Base-by-base conservation (phyloP, 441 rosid genomes). In the Pelargonium australe region DNA sequence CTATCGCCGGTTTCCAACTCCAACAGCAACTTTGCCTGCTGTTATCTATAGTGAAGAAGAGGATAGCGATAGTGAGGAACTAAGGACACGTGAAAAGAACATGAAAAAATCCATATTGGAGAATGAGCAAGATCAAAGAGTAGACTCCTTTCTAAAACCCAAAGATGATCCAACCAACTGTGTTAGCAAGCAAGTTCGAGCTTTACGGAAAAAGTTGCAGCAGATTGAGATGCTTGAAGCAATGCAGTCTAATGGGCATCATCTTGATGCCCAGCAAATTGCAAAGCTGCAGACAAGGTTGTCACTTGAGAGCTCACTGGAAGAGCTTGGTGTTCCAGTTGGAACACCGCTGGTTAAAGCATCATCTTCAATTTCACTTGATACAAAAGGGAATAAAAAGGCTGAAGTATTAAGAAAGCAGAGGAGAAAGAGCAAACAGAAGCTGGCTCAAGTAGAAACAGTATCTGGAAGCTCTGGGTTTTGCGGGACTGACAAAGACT, bases 141-240 rank as follows among this genome's bases (percentile, higher is more conserved):
- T 76, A 66, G 95, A 85, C 68, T 89, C 88, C 4, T 89, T 90
- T 76, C 75, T 90, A 51, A 86, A 85, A 61, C 81, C 85, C 41
- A 79, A 78, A 75, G 87, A 80, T 64, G 87, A 90, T 76, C 80
- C 78, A 19, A 76, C 75, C 72, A 76, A 78, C 68, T 85, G 77
- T 60, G 74, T 83, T 51, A 75, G 79, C 66, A 92, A 85, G 76
- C 91, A 84, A 78, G 85, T 89, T 71, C 92, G 96, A 43, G 95
- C 92, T 75, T 75, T 95, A 64, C 74, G 90, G 77, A 95, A 92
- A 76, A 92, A 95, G 78, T 74, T 95, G 86, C 99, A 92, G 80
- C 99, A 95, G 75, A 89, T 95, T 74, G 99, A 92, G 81, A 88
- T 88, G 84, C 99, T 95, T 31, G 97, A 92, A 84, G 77, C 75